phyloP scores from a whole-genome alignment of 106 monocot species.

The Vanilla planifolia region DNA sequence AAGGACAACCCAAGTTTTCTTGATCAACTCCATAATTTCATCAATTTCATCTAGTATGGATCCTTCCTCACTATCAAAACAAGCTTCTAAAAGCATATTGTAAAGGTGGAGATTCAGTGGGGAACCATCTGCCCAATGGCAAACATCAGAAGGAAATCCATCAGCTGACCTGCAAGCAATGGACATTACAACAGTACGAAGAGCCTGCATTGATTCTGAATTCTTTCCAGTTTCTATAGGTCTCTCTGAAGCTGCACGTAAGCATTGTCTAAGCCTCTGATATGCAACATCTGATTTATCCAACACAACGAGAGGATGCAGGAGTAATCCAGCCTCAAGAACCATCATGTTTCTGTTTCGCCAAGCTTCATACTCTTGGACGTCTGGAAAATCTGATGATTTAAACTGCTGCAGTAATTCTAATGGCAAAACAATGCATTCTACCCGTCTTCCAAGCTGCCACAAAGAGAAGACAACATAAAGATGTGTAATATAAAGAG shows the following conservation, averaged over 20 bases:
- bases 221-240: conserved; percentile 88
- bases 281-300: conserved; percentile 53
- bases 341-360: conserved; percentile 63
- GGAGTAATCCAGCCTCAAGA: conserved; percentile 84
- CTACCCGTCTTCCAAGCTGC: conserved; percentile 86
- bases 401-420: conserved; percentile 97
- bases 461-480: not conserved
- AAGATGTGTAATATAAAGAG: not conserved
- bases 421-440: conserved; percentile 67
- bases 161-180: conserved; percentile 68
- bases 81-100: conserved; percentile 69
- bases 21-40: conserved; percentile 84
- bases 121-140: conserved; percentile 94
- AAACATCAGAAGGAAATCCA: conserved; percentile 51
- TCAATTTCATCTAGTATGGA: conserved; percentile 85
- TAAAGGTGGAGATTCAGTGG: conserved; percentile 87
- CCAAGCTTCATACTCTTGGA: conserved; percentile 74
- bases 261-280: conserved; percentile 62
- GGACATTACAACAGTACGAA: conserved; percentile 71
- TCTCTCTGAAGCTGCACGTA: conserved; percentile 57
- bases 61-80: conserved; percentile 81
- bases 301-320: conserved; percentile 56
- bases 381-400: conserved; percentile 78
- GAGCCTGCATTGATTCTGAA: conserved; percentile 88
- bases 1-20: conserved; percentile 88